Conservation (phyloP, 2,329 filamentous ascomycete genomes). For the Colletotrichum brevisporum region DNA sequence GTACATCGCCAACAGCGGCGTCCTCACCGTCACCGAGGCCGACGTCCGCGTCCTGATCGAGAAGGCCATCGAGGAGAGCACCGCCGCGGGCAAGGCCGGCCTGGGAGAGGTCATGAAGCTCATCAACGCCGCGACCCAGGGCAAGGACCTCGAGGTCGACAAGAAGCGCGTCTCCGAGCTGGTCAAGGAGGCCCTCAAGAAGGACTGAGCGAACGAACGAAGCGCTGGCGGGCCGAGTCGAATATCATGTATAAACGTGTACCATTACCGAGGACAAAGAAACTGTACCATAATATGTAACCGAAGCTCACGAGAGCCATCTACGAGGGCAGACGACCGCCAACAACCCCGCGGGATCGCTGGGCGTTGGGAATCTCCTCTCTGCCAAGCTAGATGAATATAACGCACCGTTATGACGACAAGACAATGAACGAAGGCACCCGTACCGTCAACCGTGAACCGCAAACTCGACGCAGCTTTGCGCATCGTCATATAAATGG, state of each 20-base stretch:
- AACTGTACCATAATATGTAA: slow-evolving; percentile 15
- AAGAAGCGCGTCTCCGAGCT: slow-evolving; percentile 71
- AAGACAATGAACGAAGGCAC: not conserved
- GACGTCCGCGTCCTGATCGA: slow-evolving; percentile 70
- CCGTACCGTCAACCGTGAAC: too few relatives aligned
- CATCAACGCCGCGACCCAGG: slow-evolving; percentile 69
- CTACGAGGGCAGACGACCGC: not conserved
- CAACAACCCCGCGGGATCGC: not conserved
- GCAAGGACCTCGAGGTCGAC: slow-evolving; percentile 77
- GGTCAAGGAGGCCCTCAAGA: slow-evolving; percentile 65
- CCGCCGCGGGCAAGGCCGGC: slow-evolving; percentile 64
- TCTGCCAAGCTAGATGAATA: not conserved
- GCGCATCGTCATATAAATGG: slow-evolving; percentile 34
- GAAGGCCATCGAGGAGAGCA: slow-evolving; percentile 65
- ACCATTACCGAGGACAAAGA: slow-evolving; percentile 20
- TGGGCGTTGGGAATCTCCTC: not conserved
- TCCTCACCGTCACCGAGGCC: slow-evolving; percentile 70
- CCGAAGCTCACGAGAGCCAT: not conserved
- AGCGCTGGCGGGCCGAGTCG: not conserved
- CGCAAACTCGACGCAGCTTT: slow-evolving; percentile 5
- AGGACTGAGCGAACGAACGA: slow-evolving; percentile 1
- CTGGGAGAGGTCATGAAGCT: slow-evolving; percentile 76
- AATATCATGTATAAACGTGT: slow-evolving; percentile 3
- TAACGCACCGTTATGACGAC: not conserved
- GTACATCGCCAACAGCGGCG: slow-evolving; percentile 72